Evolutionary conservation across 2,329 filamentous ascomycete genomes (phyloP).

Genomic region (Arthrobotrys sinensis): DNA sequence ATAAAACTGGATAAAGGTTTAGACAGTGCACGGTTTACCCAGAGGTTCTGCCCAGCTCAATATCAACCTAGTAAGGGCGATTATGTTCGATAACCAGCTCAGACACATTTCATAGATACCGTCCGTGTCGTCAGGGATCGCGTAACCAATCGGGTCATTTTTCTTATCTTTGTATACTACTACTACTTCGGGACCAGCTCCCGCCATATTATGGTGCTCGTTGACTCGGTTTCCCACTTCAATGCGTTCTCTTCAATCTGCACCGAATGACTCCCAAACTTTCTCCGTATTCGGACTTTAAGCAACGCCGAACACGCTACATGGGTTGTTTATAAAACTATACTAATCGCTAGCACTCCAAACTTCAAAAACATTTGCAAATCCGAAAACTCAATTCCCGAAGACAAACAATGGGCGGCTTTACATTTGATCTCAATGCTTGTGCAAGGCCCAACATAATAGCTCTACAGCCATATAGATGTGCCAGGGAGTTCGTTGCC

Average conservation of each 20-base stretch:
- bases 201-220: too few relatives aligned
- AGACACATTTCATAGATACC: not conserved
- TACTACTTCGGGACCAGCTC: not conserved
- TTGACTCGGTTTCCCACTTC: not conserved
- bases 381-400: not conserved
- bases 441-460: constrained; percentile 85
- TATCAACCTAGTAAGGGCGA: not conserved
- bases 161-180: constrained; percentile 10
- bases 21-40: not conserved
- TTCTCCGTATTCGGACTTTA: constrained; percentile 33
- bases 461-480: constrained; percentile 82
- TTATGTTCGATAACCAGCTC: not conserved
- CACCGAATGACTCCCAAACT: constrained; percentile 10
- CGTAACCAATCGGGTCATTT: not conserved
- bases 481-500: constrained; percentile 81
- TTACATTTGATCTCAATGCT: constrained; percentile 79
- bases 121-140: not conserved
- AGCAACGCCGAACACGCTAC: constrained; percentile 35
- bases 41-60: not conserved
- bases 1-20: constrained; percentile 15
- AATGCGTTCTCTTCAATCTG: not conserved
- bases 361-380: not conserved
- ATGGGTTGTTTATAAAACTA: constrained; percentile 15
- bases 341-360: not conserved
- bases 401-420: not conserved